A percentile compares a stretch with the other conserved stretches of the same genome.
These are phyloP conservation scores for Orychophragmus violaceus DNA, from an alignment of 345 rosid genomes.

Conservation along the genomic window DNA sequence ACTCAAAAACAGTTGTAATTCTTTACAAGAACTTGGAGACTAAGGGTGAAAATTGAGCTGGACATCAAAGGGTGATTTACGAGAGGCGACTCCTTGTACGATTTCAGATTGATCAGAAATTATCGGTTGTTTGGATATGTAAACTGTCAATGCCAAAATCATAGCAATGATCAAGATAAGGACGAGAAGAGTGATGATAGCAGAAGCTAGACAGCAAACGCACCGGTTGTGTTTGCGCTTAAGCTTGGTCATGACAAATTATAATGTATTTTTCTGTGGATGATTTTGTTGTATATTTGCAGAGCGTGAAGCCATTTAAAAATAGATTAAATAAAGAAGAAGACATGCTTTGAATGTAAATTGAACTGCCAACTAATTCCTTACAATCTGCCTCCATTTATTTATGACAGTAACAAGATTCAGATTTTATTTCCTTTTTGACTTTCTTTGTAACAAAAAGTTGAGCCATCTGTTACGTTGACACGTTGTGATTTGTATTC, in stretches of 20 bases:
- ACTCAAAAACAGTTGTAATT: constrained; percentile 36
- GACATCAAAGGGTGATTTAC: constrained; percentile 23
- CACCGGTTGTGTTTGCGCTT: constrained; percentile 10
- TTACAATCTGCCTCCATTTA: constrained; percentile 8
- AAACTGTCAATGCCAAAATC: constrained; percentile 39
- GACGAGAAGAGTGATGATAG: constrained; percentile 20
- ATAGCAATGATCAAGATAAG: constrained; percentile 27
- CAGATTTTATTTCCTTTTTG: background rate
- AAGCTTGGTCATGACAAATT: constrained; percentile 1
- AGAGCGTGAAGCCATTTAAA: background rate
- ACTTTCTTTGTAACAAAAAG: background rate
- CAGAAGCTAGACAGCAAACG: constrained; percentile 10
- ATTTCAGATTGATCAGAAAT: constrained; percentile 34
- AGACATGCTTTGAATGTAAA: background rate
- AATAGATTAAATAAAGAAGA: background rate
- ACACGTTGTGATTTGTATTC: background rate
- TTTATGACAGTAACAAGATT: background rate
- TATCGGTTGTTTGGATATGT: constrained; percentile 37
- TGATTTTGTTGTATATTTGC: too few relatives aligned
- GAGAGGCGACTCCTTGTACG: constrained; percentile 39
- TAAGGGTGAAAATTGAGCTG: constrained; percentile 39
- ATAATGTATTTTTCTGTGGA: background rate
- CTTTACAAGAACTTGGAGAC: constrained; percentile 31
- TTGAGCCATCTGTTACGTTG: constrained; percentile 5
- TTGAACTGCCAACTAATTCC: constrained; percentile 20